Evolutionary conservation across 805 yeast genomes (phyloP).

Genomic region (Torulaspora gathmanii): DNA sequence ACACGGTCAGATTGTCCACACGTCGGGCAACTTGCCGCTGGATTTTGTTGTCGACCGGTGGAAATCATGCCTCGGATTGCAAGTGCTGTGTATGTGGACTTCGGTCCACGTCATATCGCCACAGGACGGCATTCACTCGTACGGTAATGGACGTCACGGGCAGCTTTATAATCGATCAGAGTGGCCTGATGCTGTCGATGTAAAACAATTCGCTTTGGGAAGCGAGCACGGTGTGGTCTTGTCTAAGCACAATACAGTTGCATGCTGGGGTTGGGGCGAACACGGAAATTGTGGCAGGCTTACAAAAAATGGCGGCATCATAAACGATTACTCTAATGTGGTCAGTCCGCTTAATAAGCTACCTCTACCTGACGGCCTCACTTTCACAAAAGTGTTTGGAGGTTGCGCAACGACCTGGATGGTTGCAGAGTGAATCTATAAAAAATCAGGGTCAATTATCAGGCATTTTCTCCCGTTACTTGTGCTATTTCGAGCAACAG

Average conservation of each 20-base stretch:
- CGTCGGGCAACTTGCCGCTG: slow-evolving; percentile 20
- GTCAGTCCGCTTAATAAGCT: slow-evolving; percentile 22
- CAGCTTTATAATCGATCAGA: slow-evolving; percentile 43
- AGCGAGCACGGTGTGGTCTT: slow-evolving; percentile 78
- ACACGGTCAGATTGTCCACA: slow-evolving; percentile 12
- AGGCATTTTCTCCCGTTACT: too few relatives aligned
- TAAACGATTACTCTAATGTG: slow-evolving; percentile 29
- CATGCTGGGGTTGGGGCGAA: slow-evolving; percentile 98
- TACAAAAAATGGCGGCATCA: neutral
- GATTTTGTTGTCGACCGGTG: slow-evolving; percentile 17
- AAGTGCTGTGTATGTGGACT: slow-evolving; percentile 62
- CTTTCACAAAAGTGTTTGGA: slow-evolving; percentile 22
- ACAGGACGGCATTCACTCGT: slow-evolving; percentile 37
- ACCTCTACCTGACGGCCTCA: slow-evolving; percentile 1
- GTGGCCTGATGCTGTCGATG: slow-evolving; percentile 7
- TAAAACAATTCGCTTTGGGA: slow-evolving; percentile 48
- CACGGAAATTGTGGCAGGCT: slow-evolving; percentile 86
- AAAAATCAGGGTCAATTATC: too few relatives aligned
- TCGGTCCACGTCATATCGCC: slow-evolving; percentile 51
- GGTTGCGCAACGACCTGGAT: slow-evolving; percentile 33
- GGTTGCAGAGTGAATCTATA: slow-evolving; percentile 11
- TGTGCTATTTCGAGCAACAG: too few relatives aligned
- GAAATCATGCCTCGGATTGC: slow-evolving; percentile 2
- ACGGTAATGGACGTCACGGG: slow-evolving; percentile 75
- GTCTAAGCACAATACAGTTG: slow-evolving; percentile 33